These are phyloP conservation scores for Penicillium paradoxum DNA, from an alignment of 495 filamentous ascomycete species.

Conservation along the genomic window DNA sequence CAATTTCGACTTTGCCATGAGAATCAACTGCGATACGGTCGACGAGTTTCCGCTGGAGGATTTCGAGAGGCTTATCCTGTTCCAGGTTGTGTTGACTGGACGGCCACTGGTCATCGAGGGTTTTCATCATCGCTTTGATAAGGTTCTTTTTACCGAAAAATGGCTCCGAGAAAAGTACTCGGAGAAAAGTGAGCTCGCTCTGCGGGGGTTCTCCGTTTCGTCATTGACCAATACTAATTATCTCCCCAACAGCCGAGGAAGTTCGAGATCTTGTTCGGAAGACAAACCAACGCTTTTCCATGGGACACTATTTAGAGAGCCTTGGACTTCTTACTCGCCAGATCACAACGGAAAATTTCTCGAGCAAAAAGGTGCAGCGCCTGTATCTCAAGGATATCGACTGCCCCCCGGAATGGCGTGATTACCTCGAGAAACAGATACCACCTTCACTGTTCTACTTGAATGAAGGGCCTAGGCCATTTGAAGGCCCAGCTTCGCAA, in stretches of 20 bases:
- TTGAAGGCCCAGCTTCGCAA: conserved; percentile 33
- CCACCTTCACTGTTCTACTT: conserved; percentile 79
- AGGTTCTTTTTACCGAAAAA: conserved; percentile 67
- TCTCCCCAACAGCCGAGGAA: conserved; percentile 45
- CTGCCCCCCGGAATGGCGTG: conserved; percentile 77
- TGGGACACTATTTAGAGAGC: conserved; percentile 81
- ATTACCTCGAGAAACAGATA: conserved; percentile 69
- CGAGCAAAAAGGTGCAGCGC: conserved; percentile 67
- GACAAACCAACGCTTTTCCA: conserved; percentile 69
- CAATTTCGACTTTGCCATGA: conserved; percentile 79
- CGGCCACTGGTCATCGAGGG: conserved; percentile 84
- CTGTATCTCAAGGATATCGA: conserved; percentile 96
- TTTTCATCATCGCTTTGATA: conserved; percentile 62
- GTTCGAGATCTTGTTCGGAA: conserved; percentile 70
- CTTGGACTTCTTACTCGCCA: conserved; percentile 70
- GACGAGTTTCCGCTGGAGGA: conserved; percentile 62
- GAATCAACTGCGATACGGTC: conserved; percentile 71
- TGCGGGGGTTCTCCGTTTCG: neutral
- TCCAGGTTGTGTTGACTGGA: conserved; percentile 76
- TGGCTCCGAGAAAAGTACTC: conserved; percentile 74
- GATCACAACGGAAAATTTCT: conserved; percentile 62
- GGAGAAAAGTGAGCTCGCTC: conserved; percentile 56
- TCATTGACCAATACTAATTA: conserved; percentile 8
- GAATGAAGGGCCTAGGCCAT: conserved; percentile 65
- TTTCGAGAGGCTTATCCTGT: conserved; percentile 74